Percentiles rank a stretch among this genome's conserved stretches.
These are phyloP conservation scores for Plenodomus lindquistii DNA, from an alignment of 2,329 filamentous ascomycete species.

Conservation along the genomic window DNA sequence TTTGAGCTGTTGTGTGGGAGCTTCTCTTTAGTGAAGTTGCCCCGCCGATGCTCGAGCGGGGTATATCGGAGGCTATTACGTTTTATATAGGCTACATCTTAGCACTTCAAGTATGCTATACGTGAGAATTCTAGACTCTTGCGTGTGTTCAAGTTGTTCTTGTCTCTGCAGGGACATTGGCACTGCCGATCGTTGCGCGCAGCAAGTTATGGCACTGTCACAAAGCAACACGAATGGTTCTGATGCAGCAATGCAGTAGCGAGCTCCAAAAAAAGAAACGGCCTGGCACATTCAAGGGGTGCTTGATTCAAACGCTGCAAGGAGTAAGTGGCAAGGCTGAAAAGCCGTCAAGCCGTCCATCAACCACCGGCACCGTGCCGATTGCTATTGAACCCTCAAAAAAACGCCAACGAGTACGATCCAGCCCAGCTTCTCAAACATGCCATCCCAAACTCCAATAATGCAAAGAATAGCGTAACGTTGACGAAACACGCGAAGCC, in stretches of 20 bases:
- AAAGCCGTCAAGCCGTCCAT: too few species aligned
- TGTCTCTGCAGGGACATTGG: not conserved
- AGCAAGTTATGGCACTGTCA: not conserved
- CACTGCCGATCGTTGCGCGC: not conserved
- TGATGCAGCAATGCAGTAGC: not conserved
- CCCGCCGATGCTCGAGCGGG: conserved; percentile 32
- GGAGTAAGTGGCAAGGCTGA: too few species aligned
- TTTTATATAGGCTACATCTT: conserved; percentile 3
- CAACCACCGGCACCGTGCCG: too few species aligned
- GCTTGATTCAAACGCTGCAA: too few species aligned
- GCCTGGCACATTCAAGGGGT: too few species aligned
- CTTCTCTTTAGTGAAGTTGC: conserved; percentile 17
- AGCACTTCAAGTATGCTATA: not conserved
- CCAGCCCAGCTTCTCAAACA: not conserved
- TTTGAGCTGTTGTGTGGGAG: conserved; percentile 5
- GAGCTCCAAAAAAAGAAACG: too few species aligned
- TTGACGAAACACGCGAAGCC: not conserved
- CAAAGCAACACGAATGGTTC: not conserved
- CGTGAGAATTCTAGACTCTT: not conserved
- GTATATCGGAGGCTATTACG: conserved; percentile 17
- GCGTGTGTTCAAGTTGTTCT: not conserved
- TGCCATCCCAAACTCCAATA: conserved; percentile 26
- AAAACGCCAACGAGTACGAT: not conserved
- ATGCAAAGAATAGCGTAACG: conserved; percentile 21
- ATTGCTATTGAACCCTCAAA: not conserved